A percentile compares a stretch with the other conserved stretches of the same genome.
phyloP scores from a whole-genome alignment of 257 asterid genomes.

The Scutellaria minor region DNA sequence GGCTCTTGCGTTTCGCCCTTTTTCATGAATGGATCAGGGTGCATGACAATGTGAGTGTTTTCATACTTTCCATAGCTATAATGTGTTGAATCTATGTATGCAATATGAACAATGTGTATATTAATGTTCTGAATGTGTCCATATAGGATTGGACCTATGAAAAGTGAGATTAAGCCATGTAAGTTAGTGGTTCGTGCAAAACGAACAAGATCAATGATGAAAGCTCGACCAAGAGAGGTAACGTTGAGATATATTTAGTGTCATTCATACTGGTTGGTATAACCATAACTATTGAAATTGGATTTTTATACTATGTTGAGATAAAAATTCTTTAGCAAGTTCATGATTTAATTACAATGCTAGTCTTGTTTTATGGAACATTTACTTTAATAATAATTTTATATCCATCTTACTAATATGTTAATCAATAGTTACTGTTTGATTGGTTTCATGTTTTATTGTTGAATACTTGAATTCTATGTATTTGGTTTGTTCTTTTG shows the following conservation, averaged over 20 bases:
- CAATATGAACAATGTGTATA: neutral
- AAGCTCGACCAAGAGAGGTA: slow-evolving; percentile 49
- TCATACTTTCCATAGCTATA: neutral
- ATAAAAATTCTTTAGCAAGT: neutral
- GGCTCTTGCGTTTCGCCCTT: slow-evolving; percentile 40
- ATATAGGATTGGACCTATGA: slow-evolving; percentile 58
- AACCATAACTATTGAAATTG: neutral
- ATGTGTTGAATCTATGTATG: neutral
- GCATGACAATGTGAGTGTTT: slow-evolving; percentile 50
- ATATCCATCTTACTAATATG: neutral
- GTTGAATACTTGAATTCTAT: neutral
- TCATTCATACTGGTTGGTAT: neutral
- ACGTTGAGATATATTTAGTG: neutral
- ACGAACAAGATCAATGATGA: slow-evolving; percentile 22
- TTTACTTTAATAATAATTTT: neutral
- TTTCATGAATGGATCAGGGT: slow-evolving; percentile 48
- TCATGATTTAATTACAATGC: neutral
- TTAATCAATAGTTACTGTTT: slow-evolving; percentile 3
- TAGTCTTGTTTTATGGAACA: neutral
- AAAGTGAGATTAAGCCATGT: slow-evolving; percentile 40
- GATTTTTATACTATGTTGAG: neutral
- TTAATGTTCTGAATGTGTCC: neutral
- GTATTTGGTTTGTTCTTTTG: neutral
- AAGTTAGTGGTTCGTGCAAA: slow-evolving; percentile 26
- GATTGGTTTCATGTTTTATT: neutral